Evolutionary conservation across 2,329 filamentous ascomycete genomes (phyloP).

Genomic region (Colletotrichum phormii): DNA sequence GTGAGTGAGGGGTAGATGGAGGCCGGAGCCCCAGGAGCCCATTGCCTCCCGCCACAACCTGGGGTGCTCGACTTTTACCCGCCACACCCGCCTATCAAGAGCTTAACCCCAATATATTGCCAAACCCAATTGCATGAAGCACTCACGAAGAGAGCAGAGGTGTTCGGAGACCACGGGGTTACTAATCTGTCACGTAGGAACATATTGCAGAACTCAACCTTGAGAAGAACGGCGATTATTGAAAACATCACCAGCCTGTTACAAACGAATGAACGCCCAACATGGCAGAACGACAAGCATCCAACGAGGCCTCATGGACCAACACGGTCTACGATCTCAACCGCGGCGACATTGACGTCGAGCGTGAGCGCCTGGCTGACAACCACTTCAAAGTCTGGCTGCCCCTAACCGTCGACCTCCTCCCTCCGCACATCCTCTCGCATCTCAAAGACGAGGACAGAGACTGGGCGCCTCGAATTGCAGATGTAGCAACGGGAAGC

Average conservation of each 20-base stretch:
- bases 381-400: constrained; percentile 34
- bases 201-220: too few relatives aligned
- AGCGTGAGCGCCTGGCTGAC: constrained; percentile 26
- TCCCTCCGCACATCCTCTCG: constrained; percentile 19
- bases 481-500: constrained; percentile 39
- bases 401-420: constrained; percentile 23
- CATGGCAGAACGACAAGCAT: neutral
- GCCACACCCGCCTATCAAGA: neutral
- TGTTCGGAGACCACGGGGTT: neutral
- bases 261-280: neutral
- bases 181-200: neutral
- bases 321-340: constrained; percentile 29
- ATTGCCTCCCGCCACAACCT: neutral
- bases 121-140: neutral
- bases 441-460: neutral
- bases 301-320: constrained; percentile 9
- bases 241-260: too few relatives aligned
- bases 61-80: neutral
- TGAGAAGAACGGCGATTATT: neutral
- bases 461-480: constrained; percentile 17
- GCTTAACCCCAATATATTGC: neutral
- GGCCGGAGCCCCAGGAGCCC: neutral
- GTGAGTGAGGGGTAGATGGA: neutral
- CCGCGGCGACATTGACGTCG: constrained; percentile 17
- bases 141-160: neutral